Evolutionary conservation across 1,284 basidiomycete species (phyloP), one percentile per base, ranked within the genome.

Genomic region (Heterobasidion irregulare): DNA sequence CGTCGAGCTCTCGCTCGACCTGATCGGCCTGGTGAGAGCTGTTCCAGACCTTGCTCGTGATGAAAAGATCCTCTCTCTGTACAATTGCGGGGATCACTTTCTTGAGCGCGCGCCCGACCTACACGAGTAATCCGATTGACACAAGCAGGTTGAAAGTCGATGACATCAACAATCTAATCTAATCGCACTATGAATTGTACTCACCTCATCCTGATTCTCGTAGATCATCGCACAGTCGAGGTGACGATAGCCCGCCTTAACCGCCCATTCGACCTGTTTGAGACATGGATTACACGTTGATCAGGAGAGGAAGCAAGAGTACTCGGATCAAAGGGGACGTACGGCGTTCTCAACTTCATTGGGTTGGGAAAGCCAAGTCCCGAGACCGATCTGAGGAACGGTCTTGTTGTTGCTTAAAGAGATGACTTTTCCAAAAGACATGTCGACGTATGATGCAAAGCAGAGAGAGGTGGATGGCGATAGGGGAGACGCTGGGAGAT

Each of bases 31-130:
- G 75, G 65, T 89, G 89, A 7, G 77, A 72, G 36, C 75, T 75
- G 71, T 91, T 90, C 89, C 88, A 92, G 50, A 85, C 71, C 65
- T 95, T 93, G 57, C 85, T 86, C 6, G 92, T 93, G 69, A 94
- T 81, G 72, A 88, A 92, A 57, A 94, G 80, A 12, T 94, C 83
- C 66, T 90, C 82, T 56, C 92, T 86, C 62, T 84, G 81, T 51
- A 93, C 86, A 55, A 91, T 86, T 2, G 80, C 82, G 7, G 82
- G 82, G 59, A 89, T 83, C 67, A 94, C 84, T 62, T 91, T 92
- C 68, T 85, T 84, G 63, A 89, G 72, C 2, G 84, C 84, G 2
- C 74, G 74, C 8, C 86, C 84, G 56, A 87, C 80, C 70, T 72
- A 50, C n/a, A 41, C 38, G 38, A n/a, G 38, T 41, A 41, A 26